Conservation (phyloP, 2,329 filamentous ascomycete species). For the Phaeosphaeriaceae sp. region DNA sequence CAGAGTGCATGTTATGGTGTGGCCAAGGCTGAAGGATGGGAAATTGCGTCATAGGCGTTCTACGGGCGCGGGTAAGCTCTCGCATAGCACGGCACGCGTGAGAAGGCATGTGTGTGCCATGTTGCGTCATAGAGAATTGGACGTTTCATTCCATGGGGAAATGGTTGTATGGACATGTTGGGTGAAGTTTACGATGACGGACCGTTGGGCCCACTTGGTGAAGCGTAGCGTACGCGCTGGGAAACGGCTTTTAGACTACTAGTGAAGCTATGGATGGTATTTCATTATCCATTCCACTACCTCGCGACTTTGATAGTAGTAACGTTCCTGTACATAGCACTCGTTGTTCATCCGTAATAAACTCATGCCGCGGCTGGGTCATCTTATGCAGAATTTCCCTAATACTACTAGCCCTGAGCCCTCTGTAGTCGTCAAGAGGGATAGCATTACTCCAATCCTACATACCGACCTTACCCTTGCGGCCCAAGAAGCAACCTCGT, state of each 20-base stretch:
- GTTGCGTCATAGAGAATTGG: too few relatives aligned
- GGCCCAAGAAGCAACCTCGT: constrained; percentile 24
- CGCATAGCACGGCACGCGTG: background rate
- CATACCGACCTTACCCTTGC: background rate
- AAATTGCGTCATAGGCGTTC: constrained; percentile 30
- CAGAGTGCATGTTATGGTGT: constrained; percentile 8
- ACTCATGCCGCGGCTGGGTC: background rate
- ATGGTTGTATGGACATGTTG: too few relatives aligned
- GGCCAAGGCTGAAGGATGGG: constrained; percentile 26
- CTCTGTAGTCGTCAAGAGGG: too few relatives aligned
- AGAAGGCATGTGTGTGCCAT: background rate
- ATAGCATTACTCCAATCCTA: too few relatives aligned
- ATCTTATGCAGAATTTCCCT: background rate
- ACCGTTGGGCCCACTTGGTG: background rate
- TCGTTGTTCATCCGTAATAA: background rate
- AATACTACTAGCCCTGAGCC: too few relatives aligned
- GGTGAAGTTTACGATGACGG: background rate
- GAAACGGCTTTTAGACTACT: background rate
- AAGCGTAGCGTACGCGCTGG: background rate
- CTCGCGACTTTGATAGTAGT: too few relatives aligned
- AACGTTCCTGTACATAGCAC: too few relatives aligned
- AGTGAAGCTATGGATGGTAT: too few relatives aligned
- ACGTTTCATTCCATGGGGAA: too few relatives aligned
- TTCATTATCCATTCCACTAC: too few relatives aligned
- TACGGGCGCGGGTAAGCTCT: background rate